Base-by-base conservation (phyloP, 2,329 filamentous ascomycete genomes). In the Decorospora gaudefroyi region DNA sequence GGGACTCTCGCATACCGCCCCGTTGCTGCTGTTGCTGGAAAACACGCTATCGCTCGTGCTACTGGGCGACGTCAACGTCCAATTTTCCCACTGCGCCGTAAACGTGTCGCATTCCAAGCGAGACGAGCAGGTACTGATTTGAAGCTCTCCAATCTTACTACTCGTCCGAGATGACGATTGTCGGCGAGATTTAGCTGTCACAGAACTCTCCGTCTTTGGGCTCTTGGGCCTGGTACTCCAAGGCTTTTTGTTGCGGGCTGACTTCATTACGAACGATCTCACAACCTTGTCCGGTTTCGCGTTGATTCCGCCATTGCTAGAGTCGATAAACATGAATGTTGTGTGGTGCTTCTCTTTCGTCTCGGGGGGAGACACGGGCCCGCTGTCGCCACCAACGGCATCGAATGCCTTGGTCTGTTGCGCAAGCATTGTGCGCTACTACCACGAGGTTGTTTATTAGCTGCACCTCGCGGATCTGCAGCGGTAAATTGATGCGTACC, bases 261-360 rank as follows among this genome's bases (percentile, higher is more conserved):
- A 58, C 29, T 68, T 65, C 66, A 69, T 69, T 3, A 69, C 65
- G 58, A 68, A 68, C n/a, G 63, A 66, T 30, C 66, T 42, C 9
- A 68, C 63, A 6, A 53, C 52, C 41, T 60, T 63, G 29, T 67
- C 53, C 10, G 63, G 65, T 35, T 68, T 68, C 12, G 61, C 55
- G 23, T 63, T 64, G 11, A 57, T 43, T 7, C 62, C 64, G 25
- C 61, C 51, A 33, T 53, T 52, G 29, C 55, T 59, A 13, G 65
- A 62, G 34, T 69, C 65, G 25, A 69, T 65, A 53, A 69, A 69
- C 59, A 68, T 64, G 45, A 68, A 69, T 12, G 61, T 46, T 47
- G 43, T 59, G 19, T 54, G 54, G 30, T 30, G 44, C 42, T 54
- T 61, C 6, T 35, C 33, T 9, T 46, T n/a, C 18, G 35, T 49